A percentile compares a stretch with the other conserved stretches of the same genome.
phyloP scores from a whole-genome alignment of 345 rosid species.

The Abelmoschus esculentus region DNA sequence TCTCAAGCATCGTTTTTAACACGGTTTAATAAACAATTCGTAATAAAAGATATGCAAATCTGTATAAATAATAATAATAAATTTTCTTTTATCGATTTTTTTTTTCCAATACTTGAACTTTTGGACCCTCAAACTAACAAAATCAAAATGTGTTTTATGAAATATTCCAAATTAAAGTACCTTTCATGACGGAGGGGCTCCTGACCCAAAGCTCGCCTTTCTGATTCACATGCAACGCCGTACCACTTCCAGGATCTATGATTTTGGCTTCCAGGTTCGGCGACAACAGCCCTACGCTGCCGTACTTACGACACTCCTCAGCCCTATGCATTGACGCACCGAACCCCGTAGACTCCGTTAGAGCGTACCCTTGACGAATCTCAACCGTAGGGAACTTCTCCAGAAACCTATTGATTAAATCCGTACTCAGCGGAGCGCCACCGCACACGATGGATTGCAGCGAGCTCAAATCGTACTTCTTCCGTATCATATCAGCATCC shows the following conservation, averaged over 20 bases:
- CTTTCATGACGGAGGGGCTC: constrained; percentile 14
- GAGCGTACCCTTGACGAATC: constrained; percentile 63
- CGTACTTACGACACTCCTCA: constrained; percentile 68
- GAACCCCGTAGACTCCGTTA: constrained; percentile 62
- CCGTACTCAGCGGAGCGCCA: constrained; percentile 82
- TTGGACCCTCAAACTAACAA: too few species aligned
- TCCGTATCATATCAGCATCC: neutral
- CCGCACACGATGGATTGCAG: constrained; percentile 28
- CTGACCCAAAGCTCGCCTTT: constrained; percentile 14
- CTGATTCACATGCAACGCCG: constrained; percentile 3
- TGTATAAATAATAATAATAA: too few species aligned
- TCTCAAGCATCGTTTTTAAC: too few species aligned
- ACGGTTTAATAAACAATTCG: too few species aligned
- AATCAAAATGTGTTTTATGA: too few species aligned
- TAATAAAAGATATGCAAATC: too few species aligned
- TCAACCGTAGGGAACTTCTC: constrained; percentile 39
- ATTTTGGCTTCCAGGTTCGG: constrained; percentile 54
- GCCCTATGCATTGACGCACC: constrained; percentile 45
- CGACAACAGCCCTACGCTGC: constrained; percentile 55
- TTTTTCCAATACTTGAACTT: too few species aligned
- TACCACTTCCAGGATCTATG: constrained; percentile 36
- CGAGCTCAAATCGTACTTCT: neutral
- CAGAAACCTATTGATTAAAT: constrained; percentile 52
- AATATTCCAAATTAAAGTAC: too few species aligned
- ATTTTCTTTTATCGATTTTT: too few species aligned